Percentiles rank a stretch among this genome's conserved stretches.
These are phyloP conservation scores for Harringtonia lauricola DNA, from an alignment of 2,329 filamentous ascomycete genomes.

Conservation along the genomic window DNA sequence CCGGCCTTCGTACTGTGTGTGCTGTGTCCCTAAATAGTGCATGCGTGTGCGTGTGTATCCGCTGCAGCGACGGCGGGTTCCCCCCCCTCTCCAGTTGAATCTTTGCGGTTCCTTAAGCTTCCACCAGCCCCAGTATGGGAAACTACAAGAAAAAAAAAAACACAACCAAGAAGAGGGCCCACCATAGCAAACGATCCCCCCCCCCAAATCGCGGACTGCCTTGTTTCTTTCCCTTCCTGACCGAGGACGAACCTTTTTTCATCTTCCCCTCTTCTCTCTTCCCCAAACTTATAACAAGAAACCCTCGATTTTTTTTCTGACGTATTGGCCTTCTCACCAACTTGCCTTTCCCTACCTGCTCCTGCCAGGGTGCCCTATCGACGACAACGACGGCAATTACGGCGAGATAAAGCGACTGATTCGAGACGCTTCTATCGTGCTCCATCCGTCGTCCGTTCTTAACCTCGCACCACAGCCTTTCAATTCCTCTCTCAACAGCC, in stretches of 20 bases:
- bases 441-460: too few species aligned
- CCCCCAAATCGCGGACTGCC: neutral
- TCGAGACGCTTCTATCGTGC: too few species aligned
- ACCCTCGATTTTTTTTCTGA: too few species aligned
- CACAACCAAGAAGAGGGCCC: slow-evolving; percentile 7
- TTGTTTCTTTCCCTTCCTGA: neutral
- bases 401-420: too few species aligned
- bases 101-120: slow-evolving; percentile 16
- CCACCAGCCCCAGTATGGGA: slow-evolving; percentile 8
- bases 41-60: too few species aligned
- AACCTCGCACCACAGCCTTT: neutral
- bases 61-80: neutral
- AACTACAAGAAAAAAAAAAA: slow-evolving; percentile 7
- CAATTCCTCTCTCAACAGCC: neutral
- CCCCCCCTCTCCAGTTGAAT: slow-evolving; percentile 4
- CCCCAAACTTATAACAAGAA: too few species aligned
- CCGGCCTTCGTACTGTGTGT: too few species aligned
- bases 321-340: too few species aligned
- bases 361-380: too few species aligned
- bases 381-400: too few species aligned
- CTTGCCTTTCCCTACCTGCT: too few species aligned
- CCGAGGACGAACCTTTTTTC: neutral
- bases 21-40: too few species aligned
- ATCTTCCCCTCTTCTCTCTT: neutral
- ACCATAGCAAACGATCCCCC: slow-evolving; percentile 12